Conservation (phyloP, 371 early-diverging fungal genomes). For the Mucor ambiguus region DNA sequence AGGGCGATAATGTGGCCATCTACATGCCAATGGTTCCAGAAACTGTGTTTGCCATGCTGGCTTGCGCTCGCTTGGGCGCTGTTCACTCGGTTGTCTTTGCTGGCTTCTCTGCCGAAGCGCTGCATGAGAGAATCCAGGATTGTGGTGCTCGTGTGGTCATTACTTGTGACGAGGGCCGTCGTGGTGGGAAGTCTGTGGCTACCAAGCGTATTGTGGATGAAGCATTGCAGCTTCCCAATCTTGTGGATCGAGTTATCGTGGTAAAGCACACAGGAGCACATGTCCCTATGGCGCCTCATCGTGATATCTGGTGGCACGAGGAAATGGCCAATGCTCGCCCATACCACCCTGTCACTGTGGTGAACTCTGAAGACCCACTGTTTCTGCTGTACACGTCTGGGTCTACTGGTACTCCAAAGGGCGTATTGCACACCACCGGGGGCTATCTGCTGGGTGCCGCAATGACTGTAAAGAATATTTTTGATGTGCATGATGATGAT, state of each 20-base stretch:
- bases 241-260: slow-evolving; percentile 65
- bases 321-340: slow-evolving; percentile 69
- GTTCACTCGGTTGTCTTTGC: slow-evolving; percentile 92
- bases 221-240: slow-evolving; percentile 68
- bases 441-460: slow-evolving; percentile 93
- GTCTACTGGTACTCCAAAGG: slow-evolving; percentile 94
- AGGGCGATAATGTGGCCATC: slow-evolving; percentile 90
- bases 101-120: slow-evolving; percentile 85
- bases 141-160: slow-evolving; percentile 75
- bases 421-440: slow-evolving; percentile 87
- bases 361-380: slow-evolving; percentile 90
- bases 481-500: slow-evolving; percentile 87
- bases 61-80: slow-evolving; percentile 91
- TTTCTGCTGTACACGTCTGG: slow-evolving; percentile 97
- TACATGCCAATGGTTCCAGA: slow-evolving; percentile 98
- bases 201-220: slow-evolving; percentile 89
- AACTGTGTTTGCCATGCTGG: slow-evolving; percentile 87
- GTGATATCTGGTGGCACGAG: slow-evolving; percentile 90
- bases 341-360: slow-evolving; percentile 75
- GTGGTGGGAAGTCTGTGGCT: slow-evolving; percentile 85
- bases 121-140: slow-evolving; percentile 80
- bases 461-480: slow-evolving; percentile 86
- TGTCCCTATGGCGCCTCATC: slow-evolving; percentile 64
- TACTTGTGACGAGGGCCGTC: slow-evolving; percentile 82
- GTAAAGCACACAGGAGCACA: slow-evolving; percentile 76